Evolutionary conservation across 495 filamentous ascomycete species (phyloP).

Genomic region (Penicillium arizonense): DNA sequence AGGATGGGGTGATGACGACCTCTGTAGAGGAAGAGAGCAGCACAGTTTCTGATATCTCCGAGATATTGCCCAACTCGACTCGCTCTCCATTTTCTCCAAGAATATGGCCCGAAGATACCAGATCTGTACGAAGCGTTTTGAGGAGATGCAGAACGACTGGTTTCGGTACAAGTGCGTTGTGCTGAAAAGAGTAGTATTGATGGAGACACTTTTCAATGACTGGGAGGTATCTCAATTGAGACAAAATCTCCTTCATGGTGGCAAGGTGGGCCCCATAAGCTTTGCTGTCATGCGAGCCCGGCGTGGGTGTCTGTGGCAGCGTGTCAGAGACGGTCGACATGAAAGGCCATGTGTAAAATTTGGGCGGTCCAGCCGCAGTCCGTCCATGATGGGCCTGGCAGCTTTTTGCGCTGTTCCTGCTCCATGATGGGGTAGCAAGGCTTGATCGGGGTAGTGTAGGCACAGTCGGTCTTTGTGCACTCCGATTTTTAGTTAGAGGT

Average conservation of each 20-base stretch:
- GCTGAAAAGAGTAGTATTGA: conserved; percentile 12
- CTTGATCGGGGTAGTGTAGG: conserved; percentile 1
- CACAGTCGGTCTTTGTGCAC: background rate
- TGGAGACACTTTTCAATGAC: conserved; percentile 15
- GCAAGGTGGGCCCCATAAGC: conserved; percentile 4
- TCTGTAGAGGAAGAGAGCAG: conserved; percentile 12
- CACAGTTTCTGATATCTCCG: conserved; percentile 1
- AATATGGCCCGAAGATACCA: conserved; percentile 10
- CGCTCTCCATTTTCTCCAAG: background rate
- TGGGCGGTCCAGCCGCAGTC: conserved; percentile 10
- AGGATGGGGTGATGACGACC: conserved; percentile 8
- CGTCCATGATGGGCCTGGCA: background rate
- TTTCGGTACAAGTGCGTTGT: conserved; percentile 13
- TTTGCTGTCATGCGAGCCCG: conserved; percentile 5
- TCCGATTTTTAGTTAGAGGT: conserved; percentile 14
- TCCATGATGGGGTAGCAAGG: conserved; percentile 5
- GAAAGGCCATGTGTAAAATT: conserved; percentile 21
- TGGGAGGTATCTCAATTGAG: conserved; percentile 12
- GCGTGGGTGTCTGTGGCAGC: conserved; percentile 1
- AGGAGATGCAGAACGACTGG: conserved; percentile 11
- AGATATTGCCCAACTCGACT: background rate
- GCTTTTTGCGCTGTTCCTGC: background rate
- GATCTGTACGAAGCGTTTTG: background rate
- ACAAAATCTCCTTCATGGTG: conserved; percentile 15
- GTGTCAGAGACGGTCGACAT: conserved; percentile 8